phyloP scores from a whole-genome alignment of 1,284 basidiomycete genomes.

The Microbotryum violaceum region DNA sequence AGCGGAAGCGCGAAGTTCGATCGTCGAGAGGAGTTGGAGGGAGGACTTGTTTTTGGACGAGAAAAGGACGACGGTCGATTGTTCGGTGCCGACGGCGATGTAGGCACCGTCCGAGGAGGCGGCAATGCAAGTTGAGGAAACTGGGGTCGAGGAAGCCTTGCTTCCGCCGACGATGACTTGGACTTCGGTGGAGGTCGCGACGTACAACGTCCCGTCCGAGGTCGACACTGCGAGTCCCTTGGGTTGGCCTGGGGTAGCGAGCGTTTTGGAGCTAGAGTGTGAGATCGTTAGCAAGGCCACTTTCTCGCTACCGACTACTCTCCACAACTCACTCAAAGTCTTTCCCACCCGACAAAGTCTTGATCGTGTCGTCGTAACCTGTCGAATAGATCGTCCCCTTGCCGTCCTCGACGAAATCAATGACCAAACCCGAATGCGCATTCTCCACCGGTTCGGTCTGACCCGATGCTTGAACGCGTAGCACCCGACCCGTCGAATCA shows the following conservation, averaged over 20 bases:
- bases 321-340: background rate
- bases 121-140: constrained; percentile 14
- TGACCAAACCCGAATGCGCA: constrained; percentile 64
- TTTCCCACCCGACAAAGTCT: constrained; percentile 39
- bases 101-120: constrained; percentile 4
- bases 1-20: constrained; percentile 58
- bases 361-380: constrained; percentile 71
- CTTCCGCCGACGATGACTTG: constrained; percentile 51
- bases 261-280: constrained; percentile 34
- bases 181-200: constrained; percentile 58
- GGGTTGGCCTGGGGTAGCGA: constrained; percentile 57
- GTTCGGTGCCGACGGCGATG: constrained; percentile 44
- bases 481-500: constrained; percentile 73
- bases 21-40: background rate
- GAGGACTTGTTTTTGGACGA: constrained; percentile 45
- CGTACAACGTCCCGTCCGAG: constrained; percentile 55
- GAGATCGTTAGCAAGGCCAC: constrained; percentile 17
- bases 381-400: constrained; percentile 56
- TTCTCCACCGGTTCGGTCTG: constrained; percentile 49
- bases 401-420: constrained; percentile 50
- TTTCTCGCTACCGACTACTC: constrained; percentile 1
- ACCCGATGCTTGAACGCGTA: constrained; percentile 43
- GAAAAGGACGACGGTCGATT: constrained; percentile 65
- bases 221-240: constrained; percentile 55
- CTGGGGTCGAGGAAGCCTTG: constrained; percentile 50